phyloP scores from a whole-genome alignment of 371 early-diverging fungal genomes.

The Mortierella sp. region DNA sequence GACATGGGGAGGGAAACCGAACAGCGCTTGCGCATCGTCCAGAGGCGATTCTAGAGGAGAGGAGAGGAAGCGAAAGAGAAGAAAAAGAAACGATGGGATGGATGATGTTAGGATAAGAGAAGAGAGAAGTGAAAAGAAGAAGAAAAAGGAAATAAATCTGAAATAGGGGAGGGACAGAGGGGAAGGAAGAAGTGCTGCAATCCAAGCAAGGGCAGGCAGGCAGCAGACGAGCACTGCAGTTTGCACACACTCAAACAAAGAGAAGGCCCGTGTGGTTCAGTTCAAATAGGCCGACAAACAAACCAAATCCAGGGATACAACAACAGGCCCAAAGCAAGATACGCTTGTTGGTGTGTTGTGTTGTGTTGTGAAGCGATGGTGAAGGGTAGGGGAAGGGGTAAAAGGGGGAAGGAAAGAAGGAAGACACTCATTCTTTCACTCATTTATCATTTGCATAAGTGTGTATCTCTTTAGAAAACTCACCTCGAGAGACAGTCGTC shows the following conservation, averaged over 20 bases:
- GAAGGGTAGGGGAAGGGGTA: not conserved
- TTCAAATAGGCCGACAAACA: not conserved
- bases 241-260: not conserved
- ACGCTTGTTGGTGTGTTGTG: not conserved
- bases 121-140: not conserved
- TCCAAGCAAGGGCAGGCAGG: not conserved
- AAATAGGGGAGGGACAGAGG: not conserved
- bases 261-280: conserved; percentile 17
- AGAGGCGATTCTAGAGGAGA: conserved; percentile 30
- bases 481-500: conserved; percentile 16
- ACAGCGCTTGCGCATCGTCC: conserved; percentile 51
- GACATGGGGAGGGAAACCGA: conserved; percentile 38
- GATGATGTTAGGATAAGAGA: conserved; percentile 5
- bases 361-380: not conserved
- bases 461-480: conserved; percentile 31
- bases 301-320: not conserved
- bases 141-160: conserved; percentile 1
- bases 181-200: not conserved
- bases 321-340: not conserved
- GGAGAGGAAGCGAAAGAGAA: not conserved
- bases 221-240: conserved; percentile 10
- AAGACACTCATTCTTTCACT: not conserved
- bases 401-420: not conserved
- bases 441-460: not conserved
- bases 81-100: not conserved